Conservation (phyloP, 805 yeast species). For the Ogataea haglerorum region DNA sequence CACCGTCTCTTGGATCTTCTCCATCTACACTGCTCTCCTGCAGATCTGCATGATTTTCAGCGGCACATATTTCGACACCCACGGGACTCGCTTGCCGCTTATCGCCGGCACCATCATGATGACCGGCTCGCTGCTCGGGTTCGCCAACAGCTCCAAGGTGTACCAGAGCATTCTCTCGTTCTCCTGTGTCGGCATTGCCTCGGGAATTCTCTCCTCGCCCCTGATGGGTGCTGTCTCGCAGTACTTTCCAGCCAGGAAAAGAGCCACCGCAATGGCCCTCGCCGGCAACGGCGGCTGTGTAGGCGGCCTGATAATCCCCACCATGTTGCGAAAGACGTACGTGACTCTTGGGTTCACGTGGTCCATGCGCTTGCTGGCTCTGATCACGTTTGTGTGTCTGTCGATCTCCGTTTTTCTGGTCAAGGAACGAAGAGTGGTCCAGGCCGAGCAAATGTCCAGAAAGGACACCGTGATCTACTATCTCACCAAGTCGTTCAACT, state of each 20-base stretch:
- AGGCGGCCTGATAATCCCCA: slow-evolving; percentile 50
- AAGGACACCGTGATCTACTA: slow-evolving; percentile 8
- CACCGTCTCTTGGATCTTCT: slow-evolving; percentile 62
- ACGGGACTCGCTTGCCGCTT: slow-evolving; percentile 49
- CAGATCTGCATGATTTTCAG: slow-evolving; percentile 35
- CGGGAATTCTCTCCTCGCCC: slow-evolving; percentile 58
- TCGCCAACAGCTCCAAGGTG: slow-evolving; percentile 48
- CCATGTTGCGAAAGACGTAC: slow-evolving; percentile 47
- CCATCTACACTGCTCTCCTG: slow-evolving; percentile 48
- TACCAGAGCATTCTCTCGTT: slow-evolving; percentile 64
- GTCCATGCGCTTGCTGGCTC: slow-evolving; percentile 51
- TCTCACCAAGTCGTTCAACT: slow-evolving; percentile 32
- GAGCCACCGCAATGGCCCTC: slow-evolving; percentile 52
- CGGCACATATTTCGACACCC: slow-evolving; percentile 55
- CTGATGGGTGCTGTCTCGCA: slow-evolving; percentile 59
- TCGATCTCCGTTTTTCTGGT: slow-evolving; percentile 30
- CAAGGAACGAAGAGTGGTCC: slow-evolving; percentile 33
- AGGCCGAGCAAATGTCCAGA: slow-evolving; percentile 1
- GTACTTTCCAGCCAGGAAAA: slow-evolving; percentile 50
- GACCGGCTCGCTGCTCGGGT: slow-evolving; percentile 46
- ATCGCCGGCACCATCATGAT: slow-evolving; percentile 34
- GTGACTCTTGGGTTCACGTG: slow-evolving; percentile 48
- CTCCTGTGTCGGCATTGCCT: slow-evolving; percentile 56
- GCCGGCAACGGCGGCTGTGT: slow-evolving; percentile 52
- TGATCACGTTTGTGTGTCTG: slow-evolving; percentile 34